Percentiles rank a stretch among this genome's conserved stretches.
Conservation (phyloP, 305 asterid species). For the Fraxinus floribunda region DNA sequence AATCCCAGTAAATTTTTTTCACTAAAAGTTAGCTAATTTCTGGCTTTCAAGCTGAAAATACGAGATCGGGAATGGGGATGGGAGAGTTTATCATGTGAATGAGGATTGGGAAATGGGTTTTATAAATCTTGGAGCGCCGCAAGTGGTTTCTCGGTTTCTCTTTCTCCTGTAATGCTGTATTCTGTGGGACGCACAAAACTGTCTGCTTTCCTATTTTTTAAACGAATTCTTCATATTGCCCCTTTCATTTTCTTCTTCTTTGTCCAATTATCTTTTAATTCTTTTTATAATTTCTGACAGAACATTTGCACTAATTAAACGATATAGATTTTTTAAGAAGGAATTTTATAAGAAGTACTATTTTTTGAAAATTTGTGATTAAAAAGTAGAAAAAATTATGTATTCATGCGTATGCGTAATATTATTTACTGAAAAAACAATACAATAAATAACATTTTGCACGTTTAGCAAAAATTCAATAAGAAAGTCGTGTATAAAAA, state of each 20-base stretch:
- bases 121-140: slow-evolving; percentile 27
- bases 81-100: background rate
- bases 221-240: background rate
- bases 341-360: background rate
- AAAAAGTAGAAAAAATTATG: too few species aligned
- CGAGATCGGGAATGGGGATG: background rate
- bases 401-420: background rate
- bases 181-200: background rate
- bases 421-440: too few species aligned
- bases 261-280: background rate
- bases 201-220: slow-evolving; percentile 18
- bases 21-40: background rate
- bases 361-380: background rate
- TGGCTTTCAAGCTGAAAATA: background rate
- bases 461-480: background rate
- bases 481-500: background rate
- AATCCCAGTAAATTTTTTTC: background rate
- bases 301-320: background rate
- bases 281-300: too few species aligned
- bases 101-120: slow-evolving; percentile 1
- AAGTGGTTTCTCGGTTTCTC: slow-evolving; percentile 20
- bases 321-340: background rate
- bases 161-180: slow-evolving; percentile 27
- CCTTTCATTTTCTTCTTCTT: background rate
- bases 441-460: background rate